A percentile compares a stretch with the other conserved stretches of the same genome.
These are phyloP conservation scores for Clarkia xantiana DNA, from an alignment of 345 rosid genomes.

Conservation along the genomic window DNA sequence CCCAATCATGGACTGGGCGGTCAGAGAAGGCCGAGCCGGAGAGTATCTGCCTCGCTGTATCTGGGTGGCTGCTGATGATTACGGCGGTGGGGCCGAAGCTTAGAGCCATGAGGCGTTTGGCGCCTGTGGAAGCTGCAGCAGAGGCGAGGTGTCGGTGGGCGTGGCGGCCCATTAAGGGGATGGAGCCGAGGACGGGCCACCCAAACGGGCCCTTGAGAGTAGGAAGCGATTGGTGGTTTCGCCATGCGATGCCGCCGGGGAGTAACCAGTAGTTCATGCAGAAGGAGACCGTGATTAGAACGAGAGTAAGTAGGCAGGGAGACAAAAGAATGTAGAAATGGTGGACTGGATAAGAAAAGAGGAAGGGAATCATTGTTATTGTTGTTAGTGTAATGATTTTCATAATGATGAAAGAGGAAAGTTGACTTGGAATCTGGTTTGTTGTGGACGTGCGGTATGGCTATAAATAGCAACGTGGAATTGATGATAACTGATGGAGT, in stretches of 20 bases:
- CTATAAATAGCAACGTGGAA: too few species aligned
- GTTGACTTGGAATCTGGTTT: too few species aligned
- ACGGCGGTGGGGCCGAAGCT: slow-evolving; percentile 36
- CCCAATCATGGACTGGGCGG: slow-evolving; percentile 51
- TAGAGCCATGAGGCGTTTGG: slow-evolving; percentile 42
- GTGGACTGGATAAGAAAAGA: neutral
- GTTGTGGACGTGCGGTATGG: too few species aligned
- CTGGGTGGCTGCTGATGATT: slow-evolving; percentile 45
- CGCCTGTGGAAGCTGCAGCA: slow-evolving; percentile 26
- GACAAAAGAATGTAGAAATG: slow-evolving; percentile 12
- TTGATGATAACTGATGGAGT: too few species aligned
- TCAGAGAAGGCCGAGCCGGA: slow-evolving; percentile 30
- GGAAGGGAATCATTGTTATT: too few species aligned
- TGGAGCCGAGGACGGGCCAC: slow-evolving; percentile 35
- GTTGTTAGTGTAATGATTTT: too few species aligned
- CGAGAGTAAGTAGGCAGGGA: slow-evolving; percentile 1
- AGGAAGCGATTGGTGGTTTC: slow-evolving; percentile 17
- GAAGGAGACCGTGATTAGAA: slow-evolving; percentile 3
- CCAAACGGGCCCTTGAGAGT: slow-evolving; percentile 37
- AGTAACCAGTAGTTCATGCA: slow-evolving; percentile 24
- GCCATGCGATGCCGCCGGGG: slow-evolving; percentile 69
- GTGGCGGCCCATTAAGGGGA: slow-evolving; percentile 41
- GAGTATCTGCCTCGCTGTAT: slow-evolving; percentile 50
- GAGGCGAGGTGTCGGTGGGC: slow-evolving; percentile 48
- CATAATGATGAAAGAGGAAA: too few species aligned